Percentiles rank a stretch among this genome's conserved stretches.
phyloP scores from a whole-genome alignment of 495 filamentous ascomycete species.

The Hyaloscypha finlandica region DNA sequence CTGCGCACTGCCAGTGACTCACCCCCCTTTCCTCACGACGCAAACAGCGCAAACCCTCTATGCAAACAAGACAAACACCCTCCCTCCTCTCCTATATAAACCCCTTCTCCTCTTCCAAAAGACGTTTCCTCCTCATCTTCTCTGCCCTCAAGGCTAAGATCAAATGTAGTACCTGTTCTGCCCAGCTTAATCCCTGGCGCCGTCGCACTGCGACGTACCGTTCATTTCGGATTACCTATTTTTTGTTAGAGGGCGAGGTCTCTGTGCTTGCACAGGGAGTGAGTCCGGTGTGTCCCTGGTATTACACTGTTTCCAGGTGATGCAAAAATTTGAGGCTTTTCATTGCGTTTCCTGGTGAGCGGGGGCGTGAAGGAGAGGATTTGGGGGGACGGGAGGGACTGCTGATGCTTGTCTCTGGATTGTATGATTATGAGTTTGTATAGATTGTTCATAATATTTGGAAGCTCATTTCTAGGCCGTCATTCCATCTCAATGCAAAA shows the following conservation, averaged over 20 bases:
- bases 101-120: background rate
- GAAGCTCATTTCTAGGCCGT: too few relatives aligned
- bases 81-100: constrained; percentile 18
- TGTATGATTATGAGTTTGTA: too few relatives aligned
- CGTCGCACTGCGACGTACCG: background rate
- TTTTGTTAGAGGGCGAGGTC: constrained; percentile 6
- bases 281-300: constrained; percentile 17
- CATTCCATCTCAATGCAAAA: too few relatives aligned
- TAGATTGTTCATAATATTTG: too few relatives aligned
- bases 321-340: constrained; percentile 13
- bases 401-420: too few relatives aligned
- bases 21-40: background rate
- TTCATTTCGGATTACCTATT: constrained; percentile 14
- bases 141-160: constrained; percentile 22
- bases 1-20: background rate
- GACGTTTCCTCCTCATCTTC: constrained; percentile 13
- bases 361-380: constrained; percentile 1
- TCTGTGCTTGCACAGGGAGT: constrained; percentile 1
- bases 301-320: constrained; percentile 21
- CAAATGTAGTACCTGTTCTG: constrained; percentile 28
- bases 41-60: background rate
- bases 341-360: background rate
- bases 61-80: background rate
- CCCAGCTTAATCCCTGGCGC: constrained; percentile 25
- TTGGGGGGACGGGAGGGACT: background rate